Evolutionary conservation across 2,329 filamentous ascomycete species (phyloP).

Genomic region (Exophiala oligosperma): DNA sequence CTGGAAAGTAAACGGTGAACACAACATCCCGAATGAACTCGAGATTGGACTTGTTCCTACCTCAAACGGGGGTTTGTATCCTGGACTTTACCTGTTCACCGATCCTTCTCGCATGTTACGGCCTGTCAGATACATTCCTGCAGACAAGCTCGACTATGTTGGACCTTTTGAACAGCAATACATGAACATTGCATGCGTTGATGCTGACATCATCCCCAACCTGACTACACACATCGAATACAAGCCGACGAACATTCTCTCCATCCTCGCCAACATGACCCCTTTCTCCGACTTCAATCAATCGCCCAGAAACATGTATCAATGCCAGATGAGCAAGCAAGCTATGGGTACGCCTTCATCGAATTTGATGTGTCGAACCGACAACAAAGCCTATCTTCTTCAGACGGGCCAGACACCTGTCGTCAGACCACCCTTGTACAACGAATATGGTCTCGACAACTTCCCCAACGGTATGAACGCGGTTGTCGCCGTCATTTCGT

Average conservation of each 20-base stretch:
- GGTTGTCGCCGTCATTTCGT: constrained; percentile 95
- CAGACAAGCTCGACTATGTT: constrained; percentile 83
- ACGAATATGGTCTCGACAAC: constrained; percentile 95
- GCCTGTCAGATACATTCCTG: constrained; percentile 86
- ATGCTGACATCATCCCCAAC: constrained; percentile 81
- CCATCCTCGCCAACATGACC: constrained; percentile 97
- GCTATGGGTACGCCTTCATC: constrained; percentile 96
- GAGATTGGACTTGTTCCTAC: constrained; percentile 91
- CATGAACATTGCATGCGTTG: constrained; percentile 95
- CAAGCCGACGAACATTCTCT: constrained; percentile 93
- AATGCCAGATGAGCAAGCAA: constrained; percentile 99
- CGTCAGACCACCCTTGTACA: constrained; percentile 88
- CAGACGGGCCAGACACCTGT: constrained; percentile 96
- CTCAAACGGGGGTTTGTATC: constrained; percentile 90
- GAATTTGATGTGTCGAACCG: constrained; percentile 79
- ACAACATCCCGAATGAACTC: constrained; percentile 76
- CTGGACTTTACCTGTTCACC: constrained; percentile 91
- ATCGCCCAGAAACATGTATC: constrained; percentile 98
- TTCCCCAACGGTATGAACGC: constrained; percentile 97
- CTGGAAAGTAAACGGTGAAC: constrained; percentile 90
- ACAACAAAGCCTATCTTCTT: constrained; percentile 94
- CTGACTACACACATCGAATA: constrained; percentile 92
- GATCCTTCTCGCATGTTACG: constrained; percentile 82
- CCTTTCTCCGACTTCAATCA: constrained; percentile 99
- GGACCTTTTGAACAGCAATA: constrained; percentile 95